A percentile compares a stretch with the other conserved stretches of the same genome.
phyloP scores from a whole-genome alignment of 164 flowering plant genomes.

The Aristolochia fimbriata region DNA sequence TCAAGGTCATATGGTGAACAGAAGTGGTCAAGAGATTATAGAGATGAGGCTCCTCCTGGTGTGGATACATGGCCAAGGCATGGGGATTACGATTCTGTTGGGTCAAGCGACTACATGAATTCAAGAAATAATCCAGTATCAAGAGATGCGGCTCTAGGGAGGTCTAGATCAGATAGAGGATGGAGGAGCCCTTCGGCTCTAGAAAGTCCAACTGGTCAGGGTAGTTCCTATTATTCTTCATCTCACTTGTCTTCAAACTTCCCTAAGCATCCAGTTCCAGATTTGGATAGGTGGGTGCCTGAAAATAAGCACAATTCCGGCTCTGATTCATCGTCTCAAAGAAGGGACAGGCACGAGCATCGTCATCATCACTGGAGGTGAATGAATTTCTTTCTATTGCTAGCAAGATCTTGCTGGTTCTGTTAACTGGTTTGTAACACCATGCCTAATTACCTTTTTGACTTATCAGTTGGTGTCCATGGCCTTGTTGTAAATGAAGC shows the following conservation, averaged over 20 bases:
- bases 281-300: constrained; percentile 8
- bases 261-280: constrained; percentile 8
- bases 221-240: constrained; percentile 16
- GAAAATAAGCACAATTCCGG: constrained; percentile 7
- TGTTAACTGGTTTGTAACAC: too few relatives aligned
- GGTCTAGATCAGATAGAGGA: constrained; percentile 48
- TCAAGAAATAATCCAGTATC: constrained; percentile 24
- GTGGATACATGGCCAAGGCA: constrained; percentile 31
- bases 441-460: too few relatives aligned
- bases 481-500: too few relatives aligned
- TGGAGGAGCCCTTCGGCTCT: constrained; percentile 32
- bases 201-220: constrained; percentile 25
- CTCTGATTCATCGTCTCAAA: constrained; percentile 9
- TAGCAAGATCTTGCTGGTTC: too few relatives aligned
- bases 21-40: constrained; percentile 33
- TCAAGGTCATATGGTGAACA: constrained; percentile 28
- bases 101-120: constrained; percentile 18
- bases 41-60: constrained; percentile 56
- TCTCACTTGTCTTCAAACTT: constrained; percentile 16
- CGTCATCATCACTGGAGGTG: constrained; percentile 16
- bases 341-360: constrained; percentile 17
- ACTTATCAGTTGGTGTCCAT: too few relatives aligned
- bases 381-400: neutral
- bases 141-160: constrained; percentile 34
- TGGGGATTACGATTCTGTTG: constrained; percentile 22